Conservation (phyloP, 441 rosid species). For the Pelargonium cotyledonis region DNA sequence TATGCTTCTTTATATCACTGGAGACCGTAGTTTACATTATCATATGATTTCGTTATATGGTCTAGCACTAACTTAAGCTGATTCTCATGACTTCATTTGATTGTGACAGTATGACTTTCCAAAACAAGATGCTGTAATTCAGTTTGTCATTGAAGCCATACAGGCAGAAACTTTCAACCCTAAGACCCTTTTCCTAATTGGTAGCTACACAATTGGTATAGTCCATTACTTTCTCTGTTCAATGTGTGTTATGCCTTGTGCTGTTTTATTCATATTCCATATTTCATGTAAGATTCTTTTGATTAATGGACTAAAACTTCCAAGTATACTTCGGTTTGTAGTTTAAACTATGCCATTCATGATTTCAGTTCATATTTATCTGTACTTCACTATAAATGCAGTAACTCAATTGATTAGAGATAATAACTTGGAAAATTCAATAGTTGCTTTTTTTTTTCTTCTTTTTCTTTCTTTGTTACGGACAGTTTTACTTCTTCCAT, state of each 20-base stretch:
- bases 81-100: constrained; percentile 13
- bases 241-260: neutral
- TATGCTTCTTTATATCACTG: neutral
- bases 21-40: neutral
- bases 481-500: too few relatives aligned
- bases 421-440: too few relatives aligned
- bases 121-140: constrained; percentile 82
- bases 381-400: too few relatives aligned
- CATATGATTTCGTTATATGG: neutral
- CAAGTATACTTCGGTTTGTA: too few relatives aligned
- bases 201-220: constrained; percentile 90
- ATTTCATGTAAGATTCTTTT: too few relatives aligned
- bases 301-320: too few relatives aligned
- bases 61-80: neutral
- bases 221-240: constrained; percentile 4
- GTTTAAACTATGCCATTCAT: too few relatives aligned
- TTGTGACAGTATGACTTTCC: constrained; percentile 85
- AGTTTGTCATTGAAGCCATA: constrained; percentile 87
- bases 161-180: constrained; percentile 95
- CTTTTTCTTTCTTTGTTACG: too few relatives aligned
- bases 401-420: too few relatives aligned
- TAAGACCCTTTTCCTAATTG: constrained; percentile 76
- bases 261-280: too few relatives aligned
- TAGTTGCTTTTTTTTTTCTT: too few relatives aligned
- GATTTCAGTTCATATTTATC: too few relatives aligned